Base-by-base conservation (phyloP, 108 stramenopile species). In the Stephanodiscus triporus region DNA sequence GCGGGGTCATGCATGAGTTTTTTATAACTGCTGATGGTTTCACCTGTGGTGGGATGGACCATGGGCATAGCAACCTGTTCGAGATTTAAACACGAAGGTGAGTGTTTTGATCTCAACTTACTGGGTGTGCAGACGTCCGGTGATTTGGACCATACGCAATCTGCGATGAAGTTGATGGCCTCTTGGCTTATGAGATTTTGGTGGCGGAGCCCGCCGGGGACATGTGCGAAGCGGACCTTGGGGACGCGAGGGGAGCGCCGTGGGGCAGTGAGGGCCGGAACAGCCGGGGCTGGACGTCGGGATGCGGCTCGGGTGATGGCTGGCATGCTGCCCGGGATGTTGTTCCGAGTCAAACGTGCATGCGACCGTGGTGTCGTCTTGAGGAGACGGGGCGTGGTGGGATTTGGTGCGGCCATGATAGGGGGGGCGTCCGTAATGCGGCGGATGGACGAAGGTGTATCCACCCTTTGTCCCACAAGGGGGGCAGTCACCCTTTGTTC, bases 31-130 rank as follows among this genome's bases (percentile, higher is more conserved):
- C 13, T 34, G 3, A 70, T 70, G 2, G 22, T 58, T 70, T 70
- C 40, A 4, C 69, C 26, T 10, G 69, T 70, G 1, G 30, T 57
- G 0, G 57, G 69, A 38, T 70, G 69, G 0, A 68, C 26, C 30
- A 68, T 37, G 14, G 50, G 67, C 30, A 24, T 66, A 27, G 67
- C 67, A 11, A 30, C n/a, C 17, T 55, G 29, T 34, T 68, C 8
- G 37, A 55, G 13, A 23, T 53, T 10, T 37, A 20, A 36, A 6
- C 36, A 4, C 8, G 40, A 11, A 11, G 9, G 40, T 9, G 40
- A 1, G 9, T 40, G 40, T 40, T 40, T 5, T 40, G 40, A 5
- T 9, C 4, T 40, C 9, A 40, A 40, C 1, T 40, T 40, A 1
- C 1, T 11, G 1, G 40, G 40, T 9, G 40, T 40, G 40, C 9